Evolutionary conservation across 2,329 filamentous ascomycete species (phyloP).

Genomic region (Hymenoscyphus occultus): DNA sequence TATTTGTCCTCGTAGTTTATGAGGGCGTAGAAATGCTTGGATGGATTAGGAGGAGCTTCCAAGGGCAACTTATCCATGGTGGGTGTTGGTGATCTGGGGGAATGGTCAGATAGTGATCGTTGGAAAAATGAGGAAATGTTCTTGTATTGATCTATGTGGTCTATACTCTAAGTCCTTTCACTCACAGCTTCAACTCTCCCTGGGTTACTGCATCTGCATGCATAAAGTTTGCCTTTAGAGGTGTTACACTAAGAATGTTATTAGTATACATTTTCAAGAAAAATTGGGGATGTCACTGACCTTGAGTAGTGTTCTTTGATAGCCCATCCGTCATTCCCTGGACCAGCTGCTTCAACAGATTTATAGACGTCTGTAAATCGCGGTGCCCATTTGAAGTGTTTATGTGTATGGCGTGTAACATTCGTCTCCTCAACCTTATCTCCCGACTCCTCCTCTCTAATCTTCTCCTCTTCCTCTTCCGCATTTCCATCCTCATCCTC

Average conservation of each 20-base stretch:
- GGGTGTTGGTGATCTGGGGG: constrained; percentile 18
- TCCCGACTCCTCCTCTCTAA: constrained; percentile 61
- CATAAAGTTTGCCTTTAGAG: constrained; percentile 90
- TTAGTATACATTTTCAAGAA: constrained; percentile 2
- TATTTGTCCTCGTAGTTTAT: constrained; percentile 86
- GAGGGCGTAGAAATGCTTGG: constrained; percentile 59
- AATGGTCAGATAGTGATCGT: constrained; percentile 26
- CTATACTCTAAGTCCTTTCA: constrained; percentile 41
- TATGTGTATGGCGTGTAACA: constrained; percentile 59
- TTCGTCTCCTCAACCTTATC: constrained; percentile 39
- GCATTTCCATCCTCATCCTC: constrained; percentile 61
- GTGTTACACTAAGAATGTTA: constrained; percentile 65
- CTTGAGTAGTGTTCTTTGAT: constrained; percentile 85
- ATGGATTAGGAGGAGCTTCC: constrained; percentile 32
- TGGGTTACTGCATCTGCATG: constrained; percentile 63
- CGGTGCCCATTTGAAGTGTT: constrained; percentile 94
- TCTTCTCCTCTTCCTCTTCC: constrained; percentile 68
- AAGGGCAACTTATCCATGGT: constrained; percentile 23
- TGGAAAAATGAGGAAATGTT: constrained; percentile 13
- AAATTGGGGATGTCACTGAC: constrained; percentile 44
- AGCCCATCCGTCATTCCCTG: constrained; percentile 90
- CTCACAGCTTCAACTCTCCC: constrained; percentile 81
- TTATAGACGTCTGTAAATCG: constrained; percentile 82
- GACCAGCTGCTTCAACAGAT: constrained; percentile 74
- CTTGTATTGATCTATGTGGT: constrained; percentile 36